Evolutionary conservation across 1,284 basidiomycete species (phyloP), one percentile per base, ranked within the genome.

Genomic region (Trametes sp.): DNA sequence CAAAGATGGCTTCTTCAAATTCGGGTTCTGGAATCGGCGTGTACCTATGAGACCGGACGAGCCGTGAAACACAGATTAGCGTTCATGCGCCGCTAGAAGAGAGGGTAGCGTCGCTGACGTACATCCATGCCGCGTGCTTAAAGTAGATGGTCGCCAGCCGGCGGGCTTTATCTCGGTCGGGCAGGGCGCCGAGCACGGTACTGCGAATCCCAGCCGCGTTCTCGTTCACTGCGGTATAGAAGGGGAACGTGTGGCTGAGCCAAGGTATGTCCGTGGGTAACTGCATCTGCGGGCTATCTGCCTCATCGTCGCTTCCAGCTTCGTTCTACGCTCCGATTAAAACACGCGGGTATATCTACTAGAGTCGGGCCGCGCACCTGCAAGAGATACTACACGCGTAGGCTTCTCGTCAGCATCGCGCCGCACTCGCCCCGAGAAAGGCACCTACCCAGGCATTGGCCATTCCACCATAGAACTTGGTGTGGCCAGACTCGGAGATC

Each of bases 91-190:
- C 62, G 44, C 57, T 53, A 62, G 36, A 61, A 59, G 49, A 52
- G 42, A 53, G 55, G 60, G 49, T 46, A 66, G 60, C 53, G 54
- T 44, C 35, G 59, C 60, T 70, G 66, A 83, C 85, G 65, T 73
- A 87, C 87, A 89, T 87, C 87, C 87, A 90, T 60, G 86, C 85
- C 62, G 86, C 87, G 72, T 88, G 84, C 69, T 81, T 81, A 73
- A 82, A 90, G 74, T 90, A 90, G 29, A 81, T 76, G 42, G 81
- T 77, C 58, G 78, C 77, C 49, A 87, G 75, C 28, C 73, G 75
- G 65, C 77, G 78, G 2, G 87, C 85, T 35, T 76, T 74, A 23
- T 73, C 65, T 23, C 73, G 69, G 31, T 78, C 75, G 16, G 87
- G 88, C 19, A 89, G 75, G 42, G 78, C 77, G 49, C 73, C 75